These are phyloP conservation scores for Umbelopsis sp. DNA, from an alignment of 192 early-diverging fungal species.

Conservation along the genomic window DNA sequence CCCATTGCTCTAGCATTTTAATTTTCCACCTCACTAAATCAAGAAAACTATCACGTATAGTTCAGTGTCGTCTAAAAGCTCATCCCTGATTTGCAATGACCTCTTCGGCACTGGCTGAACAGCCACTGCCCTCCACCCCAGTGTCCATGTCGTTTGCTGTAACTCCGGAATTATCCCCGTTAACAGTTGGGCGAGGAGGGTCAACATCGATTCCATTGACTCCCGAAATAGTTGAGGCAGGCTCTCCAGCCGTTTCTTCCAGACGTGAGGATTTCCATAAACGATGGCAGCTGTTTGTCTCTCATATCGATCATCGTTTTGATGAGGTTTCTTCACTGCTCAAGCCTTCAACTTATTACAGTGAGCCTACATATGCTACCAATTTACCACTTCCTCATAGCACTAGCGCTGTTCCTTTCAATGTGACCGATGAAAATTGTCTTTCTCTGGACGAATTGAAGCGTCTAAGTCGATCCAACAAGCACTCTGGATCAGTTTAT, in stretches of 20 bases:
- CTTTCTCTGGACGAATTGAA: constrained; percentile 14
- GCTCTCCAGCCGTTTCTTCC: neutral
- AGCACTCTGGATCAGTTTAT: neutral
- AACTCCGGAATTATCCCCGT: constrained; percentile 18
- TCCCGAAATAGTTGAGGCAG: constrained; percentile 11
- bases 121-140: constrained; percentile 13
- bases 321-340: neutral
- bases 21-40: neutral
- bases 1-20: neutral
- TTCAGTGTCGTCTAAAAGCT: neutral
- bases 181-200: neutral
- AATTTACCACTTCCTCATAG: constrained; percentile 15
- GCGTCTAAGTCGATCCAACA: constrained; percentile 5
- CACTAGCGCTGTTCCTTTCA: neutral
- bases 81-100: constrained; percentile 6
- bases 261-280: constrained; percentile 12
- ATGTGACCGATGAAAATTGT: constrained; percentile 6
- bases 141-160: constrained; percentile 15
- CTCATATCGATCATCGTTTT: constrained; percentile 1
- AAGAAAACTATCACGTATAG: neutral
- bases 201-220: constrained; percentile 15
- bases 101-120: constrained; percentile 16
- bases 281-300: constrained; percentile 4
- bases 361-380: constrained; percentile 16
- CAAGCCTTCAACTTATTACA: constrained; percentile 8